Evolutionary conservation across 441 rosid genomes (phyloP), one percentile per base, ranked within the genome.

Genomic region (Erodium chrysanthum): DNA sequence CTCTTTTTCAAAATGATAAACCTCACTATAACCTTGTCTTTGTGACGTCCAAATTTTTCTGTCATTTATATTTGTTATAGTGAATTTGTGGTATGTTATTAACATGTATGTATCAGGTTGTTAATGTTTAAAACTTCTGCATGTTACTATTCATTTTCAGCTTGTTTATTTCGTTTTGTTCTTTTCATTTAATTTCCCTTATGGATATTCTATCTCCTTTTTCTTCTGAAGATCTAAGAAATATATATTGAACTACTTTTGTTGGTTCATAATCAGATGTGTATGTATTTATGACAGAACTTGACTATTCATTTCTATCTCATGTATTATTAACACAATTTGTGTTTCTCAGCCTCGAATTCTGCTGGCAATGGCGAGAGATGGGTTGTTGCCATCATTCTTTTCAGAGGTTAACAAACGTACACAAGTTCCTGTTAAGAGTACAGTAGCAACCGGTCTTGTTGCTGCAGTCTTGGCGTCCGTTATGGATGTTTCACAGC

Each of bases 311-410:
- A n/a, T n/a, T n/a, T 54, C 3, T 25, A 44, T 33, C 9, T 20
- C n/a, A 48, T 66, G 46, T 35, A 65, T 62, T 62, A 33, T 61
- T 37, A 65, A 46, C 69, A 23, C 56, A 65, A 14, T 35, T 20
- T 44, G 71, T 23, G 44, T 72, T 71, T 71, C 40, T 22, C 85
- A 88, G 95, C 95, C 95, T 35, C 86, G 91, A 33, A 86, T 86
- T 64, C 77, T 88, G 73, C 79, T 88, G 95, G 90, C 90, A 67
- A 88, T 88, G 95, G 87, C 91, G 44, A 85, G 91, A 84, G 95
- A 88, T 81, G 95, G 95, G 60, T 78, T 88, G 76, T 77, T 88
- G 70, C 95, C 95, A 48, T 66, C 91, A 59, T 88, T 88, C 75
- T 88, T 88, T 77, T 88, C 90, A 10, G 91, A 88, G 50, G 83